Evolutionary conservation across 2,329 filamentous ascomycete species (phyloP).

Genomic region (Aspergillus jensenii): DNA sequence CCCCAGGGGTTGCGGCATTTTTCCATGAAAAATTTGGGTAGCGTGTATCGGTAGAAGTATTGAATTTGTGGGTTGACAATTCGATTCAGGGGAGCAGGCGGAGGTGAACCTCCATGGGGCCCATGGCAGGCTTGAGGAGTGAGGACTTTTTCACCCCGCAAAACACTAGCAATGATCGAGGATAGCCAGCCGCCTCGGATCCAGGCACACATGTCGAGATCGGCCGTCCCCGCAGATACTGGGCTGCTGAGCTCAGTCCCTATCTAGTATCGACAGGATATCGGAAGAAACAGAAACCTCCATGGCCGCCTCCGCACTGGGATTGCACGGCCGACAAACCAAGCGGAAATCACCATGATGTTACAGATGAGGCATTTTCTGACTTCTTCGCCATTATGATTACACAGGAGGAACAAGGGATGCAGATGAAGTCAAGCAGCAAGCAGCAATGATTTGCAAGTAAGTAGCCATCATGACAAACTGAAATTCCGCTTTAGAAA

Average conservation of each 20-base stretch:
- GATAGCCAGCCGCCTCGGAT: conserved; percentile 15
- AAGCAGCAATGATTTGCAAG: conserved; percentile 23
- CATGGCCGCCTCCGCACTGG: too few relatives aligned
- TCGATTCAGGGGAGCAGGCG: neutral
- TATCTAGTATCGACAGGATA: neutral
- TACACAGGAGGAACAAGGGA: conserved; percentile 20
- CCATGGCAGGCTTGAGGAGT: neutral
- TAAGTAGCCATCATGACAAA: conserved; percentile 26
- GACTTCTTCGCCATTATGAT: conserved; percentile 4
- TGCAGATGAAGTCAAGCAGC: conserved; percentile 7
- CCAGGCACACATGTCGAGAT: conserved; percentile 23
- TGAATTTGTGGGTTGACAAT: neutral
- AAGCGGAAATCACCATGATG: neutral
- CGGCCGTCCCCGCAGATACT: conserved; percentile 19
- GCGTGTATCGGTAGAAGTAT: neutral
- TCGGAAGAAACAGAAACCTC: too few relatives aligned
- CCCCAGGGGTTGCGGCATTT: conserved; percentile 17
- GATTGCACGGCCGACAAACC: neutral
- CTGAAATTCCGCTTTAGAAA: conserved; percentile 18
- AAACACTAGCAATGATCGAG: conserved; percentile 19
- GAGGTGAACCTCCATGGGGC: neutral
- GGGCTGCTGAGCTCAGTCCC: neutral
- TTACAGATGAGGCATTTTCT: conserved; percentile 22
- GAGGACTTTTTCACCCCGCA: conserved; percentile 15
- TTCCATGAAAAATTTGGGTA: conserved; percentile 13